These are phyloP conservation scores for Metschnikowia continentalis DNA, from an alignment of 805 yeast species.

Conservation along the genomic window DNA sequence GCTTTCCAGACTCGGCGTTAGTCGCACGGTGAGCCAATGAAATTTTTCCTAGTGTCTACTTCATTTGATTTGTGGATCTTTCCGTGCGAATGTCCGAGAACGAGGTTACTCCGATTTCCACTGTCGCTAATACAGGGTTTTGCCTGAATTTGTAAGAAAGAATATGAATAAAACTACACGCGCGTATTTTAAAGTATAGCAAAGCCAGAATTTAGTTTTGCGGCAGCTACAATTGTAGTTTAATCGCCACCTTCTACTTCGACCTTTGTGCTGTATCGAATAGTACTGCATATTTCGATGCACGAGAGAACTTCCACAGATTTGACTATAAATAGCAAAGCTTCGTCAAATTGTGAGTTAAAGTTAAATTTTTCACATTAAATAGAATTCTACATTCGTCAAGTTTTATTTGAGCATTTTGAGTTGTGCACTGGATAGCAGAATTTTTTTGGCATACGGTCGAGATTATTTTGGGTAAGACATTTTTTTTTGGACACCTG, in stretches of 20 bases:
- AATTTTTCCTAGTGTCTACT: not conserved
- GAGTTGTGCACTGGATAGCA: not conserved
- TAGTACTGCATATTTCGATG: not conserved
- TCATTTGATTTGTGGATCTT: slow-evolving; percentile 1
- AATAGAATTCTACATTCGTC: too few relatives aligned
- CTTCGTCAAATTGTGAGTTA: not conserved
- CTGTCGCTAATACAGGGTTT: not conserved
- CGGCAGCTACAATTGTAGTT: not conserved
- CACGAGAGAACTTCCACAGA: not conserved
- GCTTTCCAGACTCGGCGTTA: slow-evolving; percentile 1
- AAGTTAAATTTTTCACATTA: not conserved
- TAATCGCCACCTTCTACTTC: not conserved
- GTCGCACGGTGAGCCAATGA: not conserved
- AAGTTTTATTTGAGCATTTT: not conserved
- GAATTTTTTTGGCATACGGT: slow-evolving; percentile 1
- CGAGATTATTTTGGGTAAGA: slow-evolving; percentile 2
- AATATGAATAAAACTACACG: too few relatives aligned
- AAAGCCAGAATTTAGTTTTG: not conserved
- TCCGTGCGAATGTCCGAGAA: slow-evolving; percentile 2
- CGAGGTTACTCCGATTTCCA: not conserved
- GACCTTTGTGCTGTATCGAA: not conserved
- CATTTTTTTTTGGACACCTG: slow-evolving; percentile 2
- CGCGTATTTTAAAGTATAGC: too few relatives aligned
- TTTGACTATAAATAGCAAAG: not conserved
- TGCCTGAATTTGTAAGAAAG: not conserved